phyloP scores from a whole-genome alignment of 2,329 filamentous ascomycete genomes.

The Diaporthe australafricana region DNA sequence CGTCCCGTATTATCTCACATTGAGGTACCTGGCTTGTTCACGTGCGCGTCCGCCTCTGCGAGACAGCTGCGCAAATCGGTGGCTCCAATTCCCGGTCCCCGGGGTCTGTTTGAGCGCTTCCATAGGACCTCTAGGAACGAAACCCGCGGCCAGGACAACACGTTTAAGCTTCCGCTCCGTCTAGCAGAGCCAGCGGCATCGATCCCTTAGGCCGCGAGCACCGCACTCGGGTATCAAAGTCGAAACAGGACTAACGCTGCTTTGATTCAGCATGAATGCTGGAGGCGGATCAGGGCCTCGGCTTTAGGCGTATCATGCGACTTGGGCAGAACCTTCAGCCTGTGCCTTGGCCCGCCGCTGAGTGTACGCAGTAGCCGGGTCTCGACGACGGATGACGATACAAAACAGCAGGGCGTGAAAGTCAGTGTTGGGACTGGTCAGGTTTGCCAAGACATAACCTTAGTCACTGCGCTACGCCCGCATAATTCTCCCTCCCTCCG shows the following conservation, averaged over 20 bases:
- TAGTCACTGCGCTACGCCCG: background rate
- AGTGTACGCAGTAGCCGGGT: background rate
- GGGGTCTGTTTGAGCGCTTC: conserved; percentile 13
- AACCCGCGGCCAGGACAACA: conserved; percentile 18
- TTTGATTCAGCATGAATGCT: conserved; percentile 31
- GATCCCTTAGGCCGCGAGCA: conserved; percentile 9
- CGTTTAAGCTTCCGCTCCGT: conserved; percentile 13
- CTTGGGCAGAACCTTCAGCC: conserved; percentile 27
- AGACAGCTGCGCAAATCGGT: background rate
- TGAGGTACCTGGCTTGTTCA: conserved; percentile 6
- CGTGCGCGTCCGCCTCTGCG: conserved; percentile 10
- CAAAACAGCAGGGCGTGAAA: background rate
- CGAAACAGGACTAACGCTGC: conserved; percentile 9
- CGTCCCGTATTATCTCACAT: background rate
- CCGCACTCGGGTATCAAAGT: conserved; percentile 10
- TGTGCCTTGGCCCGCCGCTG: conserved; percentile 11
- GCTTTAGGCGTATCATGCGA: conserved; percentile 13
- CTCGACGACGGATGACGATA: background rate
- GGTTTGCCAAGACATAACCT: background rate
- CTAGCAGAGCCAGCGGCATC: background rate
- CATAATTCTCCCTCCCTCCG: background rate
- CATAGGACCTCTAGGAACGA: conserved; percentile 22
- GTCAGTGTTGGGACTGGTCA: background rate
- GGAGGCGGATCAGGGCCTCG: conserved; percentile 24
- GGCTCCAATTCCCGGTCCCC: background rate